Conservation (phyloP, 345 rosid genomes). For the Eutrema japonicum region DNA sequence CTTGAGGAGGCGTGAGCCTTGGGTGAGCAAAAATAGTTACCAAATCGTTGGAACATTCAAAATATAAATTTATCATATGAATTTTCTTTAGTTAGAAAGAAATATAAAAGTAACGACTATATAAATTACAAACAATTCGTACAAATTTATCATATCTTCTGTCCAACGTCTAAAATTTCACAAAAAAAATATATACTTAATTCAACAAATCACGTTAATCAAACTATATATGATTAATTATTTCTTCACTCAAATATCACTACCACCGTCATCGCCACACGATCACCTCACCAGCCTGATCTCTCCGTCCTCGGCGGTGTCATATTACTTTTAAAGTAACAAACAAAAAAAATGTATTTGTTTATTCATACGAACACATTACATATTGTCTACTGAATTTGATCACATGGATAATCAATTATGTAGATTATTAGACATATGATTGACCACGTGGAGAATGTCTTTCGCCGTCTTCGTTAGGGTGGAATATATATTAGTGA, state of each 20-base stretch:
- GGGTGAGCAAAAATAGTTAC: too few relatives aligned
- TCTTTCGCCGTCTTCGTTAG: constrained; percentile 3
- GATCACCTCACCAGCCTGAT: not conserved
- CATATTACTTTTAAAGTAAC: constrained; percentile 4
- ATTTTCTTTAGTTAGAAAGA: too few relatives aligned
- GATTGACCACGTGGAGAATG: constrained; percentile 33
- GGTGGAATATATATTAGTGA: constrained; percentile 1
- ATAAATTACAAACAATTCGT: too few relatives aligned
- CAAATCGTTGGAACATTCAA: too few relatives aligned
- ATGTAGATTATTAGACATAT: not conserved
- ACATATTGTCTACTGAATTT: not conserved
- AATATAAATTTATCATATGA: too few relatives aligned
- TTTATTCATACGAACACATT: constrained; percentile 12
- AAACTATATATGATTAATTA: not conserved
- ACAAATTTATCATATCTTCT: too few relatives aligned
- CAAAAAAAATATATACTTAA: not conserved
- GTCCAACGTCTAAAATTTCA: too few relatives aligned
- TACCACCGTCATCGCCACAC: not conserved
- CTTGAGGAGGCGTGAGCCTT: too few relatives aligned
- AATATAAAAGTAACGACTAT: too few relatives aligned
- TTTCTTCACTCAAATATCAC: not conserved
- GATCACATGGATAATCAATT: constrained; percentile 14
- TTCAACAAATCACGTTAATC: not conserved
- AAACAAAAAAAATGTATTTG: not conserved
- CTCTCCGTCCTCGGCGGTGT: not conserved